Percentiles rank a stretch among this genome's conserved stretches.
Evolutionary conservation across 768 basidiomycete genomes (phyloP).

Genomic region (Termitomyces eurrhizus): DNA sequence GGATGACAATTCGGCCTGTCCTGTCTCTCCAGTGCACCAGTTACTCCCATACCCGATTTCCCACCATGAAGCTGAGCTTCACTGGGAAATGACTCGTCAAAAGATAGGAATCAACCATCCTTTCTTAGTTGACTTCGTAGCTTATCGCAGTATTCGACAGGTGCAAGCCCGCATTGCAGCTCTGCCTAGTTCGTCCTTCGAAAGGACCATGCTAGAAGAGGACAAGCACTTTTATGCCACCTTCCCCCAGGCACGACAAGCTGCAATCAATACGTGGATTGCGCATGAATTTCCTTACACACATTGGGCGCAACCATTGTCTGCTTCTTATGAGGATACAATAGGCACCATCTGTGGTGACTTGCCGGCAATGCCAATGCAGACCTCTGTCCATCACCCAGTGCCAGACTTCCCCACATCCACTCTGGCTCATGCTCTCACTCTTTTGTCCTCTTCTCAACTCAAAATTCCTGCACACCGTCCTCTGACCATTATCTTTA

Average conservation of each 20-base stretch:
- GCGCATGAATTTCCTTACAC: too few relatives aligned
- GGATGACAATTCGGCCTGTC: background rate
- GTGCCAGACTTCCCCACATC: background rate
- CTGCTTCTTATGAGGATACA: background rate
- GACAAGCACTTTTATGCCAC: background rate
- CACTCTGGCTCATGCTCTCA: background rate
- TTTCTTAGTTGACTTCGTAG: background rate
- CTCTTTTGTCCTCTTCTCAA: background rate
- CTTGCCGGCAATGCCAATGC: too few relatives aligned
- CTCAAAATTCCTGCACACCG: background rate
- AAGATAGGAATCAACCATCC: constrained; percentile 1
- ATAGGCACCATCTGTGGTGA: background rate
- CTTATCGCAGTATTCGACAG: background rate
- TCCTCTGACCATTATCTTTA: background rate
- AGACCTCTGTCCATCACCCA: background rate
- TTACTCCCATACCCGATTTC: constrained; percentile 1
- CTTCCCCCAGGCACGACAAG: constrained; percentile 14
- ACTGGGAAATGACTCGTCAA: constrained; percentile 10
- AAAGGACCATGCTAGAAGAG: constrained; percentile 14
- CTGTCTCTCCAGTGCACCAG: background rate
- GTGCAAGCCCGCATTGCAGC: constrained; percentile 1
- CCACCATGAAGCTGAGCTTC: constrained; percentile 8
- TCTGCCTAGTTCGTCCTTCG: constrained; percentile 10
- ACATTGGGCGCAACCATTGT: background rate
- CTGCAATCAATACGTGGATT: constrained; percentile 6